Percentiles rank a stretch among this genome's conserved stretches.
phyloP scores from a whole-genome alignment of 495 filamentous ascomycete species.

The Penicillium roqueforti region DNA sequence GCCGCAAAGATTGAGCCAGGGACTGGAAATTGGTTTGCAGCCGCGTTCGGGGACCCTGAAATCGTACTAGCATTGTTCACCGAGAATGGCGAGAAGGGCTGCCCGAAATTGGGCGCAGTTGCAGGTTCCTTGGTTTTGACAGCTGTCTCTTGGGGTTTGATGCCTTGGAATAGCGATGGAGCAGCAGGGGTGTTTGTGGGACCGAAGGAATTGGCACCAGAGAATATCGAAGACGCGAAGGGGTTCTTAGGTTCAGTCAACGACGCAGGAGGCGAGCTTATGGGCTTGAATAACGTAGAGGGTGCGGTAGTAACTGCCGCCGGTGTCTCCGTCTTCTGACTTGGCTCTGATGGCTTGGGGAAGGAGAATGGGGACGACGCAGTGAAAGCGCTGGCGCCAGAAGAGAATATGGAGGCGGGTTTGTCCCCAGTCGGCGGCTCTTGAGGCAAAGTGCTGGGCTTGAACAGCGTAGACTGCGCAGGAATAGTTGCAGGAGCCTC shows the following conservation, averaged over 20 bases:
- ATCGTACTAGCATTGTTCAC: background rate
- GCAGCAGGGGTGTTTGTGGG: background rate
- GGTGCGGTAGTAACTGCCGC: background rate
- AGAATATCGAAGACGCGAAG: background rate
- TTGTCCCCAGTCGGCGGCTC: background rate
- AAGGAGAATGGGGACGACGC: conserved; percentile 15
- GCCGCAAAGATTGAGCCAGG: background rate
- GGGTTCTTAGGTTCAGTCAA: background rate
- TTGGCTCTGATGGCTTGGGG: conserved; percentile 10
- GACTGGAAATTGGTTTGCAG: background rate
- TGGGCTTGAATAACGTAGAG: background rate
- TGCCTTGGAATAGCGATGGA: conserved; percentile 12
- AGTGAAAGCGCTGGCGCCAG: background rate
- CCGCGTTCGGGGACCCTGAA: background rate
- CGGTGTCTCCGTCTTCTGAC: background rate
- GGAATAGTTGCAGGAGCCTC: background rate
- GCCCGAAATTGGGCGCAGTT: background rate
- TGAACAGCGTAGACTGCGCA: background rate
- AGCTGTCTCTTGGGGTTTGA: conserved; percentile 8
- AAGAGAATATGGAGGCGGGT: background rate
- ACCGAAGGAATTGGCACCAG: background rate
- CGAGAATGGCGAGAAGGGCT: background rate
- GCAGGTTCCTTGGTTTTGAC: background rate
- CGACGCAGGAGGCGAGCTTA: background rate
- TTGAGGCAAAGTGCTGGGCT: background rate